Conservation (phyloP, 176 grass and related monocot species). For the Carex littledalei region DNA sequence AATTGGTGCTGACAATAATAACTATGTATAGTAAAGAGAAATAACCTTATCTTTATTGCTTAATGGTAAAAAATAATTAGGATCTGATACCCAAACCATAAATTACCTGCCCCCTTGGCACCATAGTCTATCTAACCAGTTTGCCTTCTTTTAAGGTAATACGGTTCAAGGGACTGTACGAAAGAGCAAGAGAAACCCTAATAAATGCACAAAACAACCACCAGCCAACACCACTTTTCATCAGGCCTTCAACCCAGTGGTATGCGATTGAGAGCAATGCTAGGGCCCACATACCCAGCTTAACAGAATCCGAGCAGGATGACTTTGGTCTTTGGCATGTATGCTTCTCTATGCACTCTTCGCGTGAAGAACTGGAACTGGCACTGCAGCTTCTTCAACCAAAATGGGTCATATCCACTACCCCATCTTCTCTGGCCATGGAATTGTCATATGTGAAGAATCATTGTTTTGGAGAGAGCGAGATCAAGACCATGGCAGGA, state of each 20-base stretch:
- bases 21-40: not conserved
- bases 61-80: not conserved
- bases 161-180: conserved; percentile 46
- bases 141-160: conserved; percentile 38
- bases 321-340: conserved; percentile 74
- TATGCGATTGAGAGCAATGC: conserved; percentile 36
- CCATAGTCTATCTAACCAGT: not conserved
- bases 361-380: conserved; percentile 63
- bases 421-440: conserved; percentile 63
- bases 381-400: conserved; percentile 70
- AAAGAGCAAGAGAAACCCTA: conserved; percentile 47
- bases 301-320: conserved; percentile 61
- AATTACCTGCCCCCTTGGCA: not conserved
- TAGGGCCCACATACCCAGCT: conserved; percentile 29
- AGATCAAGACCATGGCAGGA: too few relatives aligned
- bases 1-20: not conserved
- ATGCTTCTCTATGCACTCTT: conserved; percentile 92
- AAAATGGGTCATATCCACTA: conserved; percentile 88
- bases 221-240: conserved; percentile 68
- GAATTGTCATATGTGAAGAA: conserved; percentile 82
- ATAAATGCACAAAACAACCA: conserved; percentile 40
- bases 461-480: conserved; percentile 31
- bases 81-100: not conserved
- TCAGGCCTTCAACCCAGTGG: conserved; percentile 80
- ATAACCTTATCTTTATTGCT: not conserved